phyloP scores from a whole-genome alignment of 352 stramenopile genomes.

The Phytopythium chamaehyphon region DNA sequence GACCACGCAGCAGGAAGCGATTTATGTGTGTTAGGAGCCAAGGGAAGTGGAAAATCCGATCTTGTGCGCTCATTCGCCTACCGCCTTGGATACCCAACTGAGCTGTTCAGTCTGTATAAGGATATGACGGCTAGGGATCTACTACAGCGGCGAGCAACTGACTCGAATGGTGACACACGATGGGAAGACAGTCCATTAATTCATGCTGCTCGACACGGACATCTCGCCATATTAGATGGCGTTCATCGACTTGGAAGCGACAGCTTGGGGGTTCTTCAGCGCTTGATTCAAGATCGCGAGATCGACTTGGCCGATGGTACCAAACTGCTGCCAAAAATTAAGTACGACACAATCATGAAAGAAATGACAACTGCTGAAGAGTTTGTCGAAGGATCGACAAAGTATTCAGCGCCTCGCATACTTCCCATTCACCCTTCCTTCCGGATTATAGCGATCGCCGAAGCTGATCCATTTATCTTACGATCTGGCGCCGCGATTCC shows the following conservation, averaged over 20 bases:
- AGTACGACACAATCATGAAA: slow-evolving; percentile 48
- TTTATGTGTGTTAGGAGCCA: slow-evolving; percentile 74
- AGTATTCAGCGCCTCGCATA: slow-evolving; percentile 20
- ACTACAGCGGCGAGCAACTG: slow-evolving; percentile 85
- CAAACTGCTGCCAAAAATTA: slow-evolving; percentile 60
- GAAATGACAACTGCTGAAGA: slow-evolving; percentile 10
- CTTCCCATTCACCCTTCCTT: slow-evolving; percentile 86
- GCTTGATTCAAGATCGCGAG: slow-evolving; percentile 87
- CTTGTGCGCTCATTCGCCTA: slow-evolving; percentile 62
- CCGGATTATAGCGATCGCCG: slow-evolving; percentile 83
- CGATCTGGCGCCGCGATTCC: slow-evolving; percentile 20
- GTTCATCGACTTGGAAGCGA: slow-evolving; percentile 91
- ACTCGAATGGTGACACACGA: slow-evolving; percentile 80
- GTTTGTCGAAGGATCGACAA: slow-evolving; percentile 11
- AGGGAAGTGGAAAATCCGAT: slow-evolving; percentile 83
- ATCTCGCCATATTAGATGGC: slow-evolving; percentile 90
- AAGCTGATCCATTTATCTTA: slow-evolving; percentile 37
- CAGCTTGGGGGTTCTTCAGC: slow-evolving; percentile 85
- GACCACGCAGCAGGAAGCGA: slow-evolving; percentile 75
- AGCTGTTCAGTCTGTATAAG: slow-evolving; percentile 91
- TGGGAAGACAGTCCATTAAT: slow-evolving; percentile 93
- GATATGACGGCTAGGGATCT: slow-evolving; percentile 94
- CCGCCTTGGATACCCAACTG: slow-evolving; percentile 75
- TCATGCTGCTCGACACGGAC: slow-evolving; percentile 78
- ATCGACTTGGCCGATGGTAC: slow-evolving; percentile 87